Percentiles rank a stretch among this genome's conserved stretches.
Conservation (phyloP, 768 basidiomycete genomes). For the Termitomyces sp. region DNA sequence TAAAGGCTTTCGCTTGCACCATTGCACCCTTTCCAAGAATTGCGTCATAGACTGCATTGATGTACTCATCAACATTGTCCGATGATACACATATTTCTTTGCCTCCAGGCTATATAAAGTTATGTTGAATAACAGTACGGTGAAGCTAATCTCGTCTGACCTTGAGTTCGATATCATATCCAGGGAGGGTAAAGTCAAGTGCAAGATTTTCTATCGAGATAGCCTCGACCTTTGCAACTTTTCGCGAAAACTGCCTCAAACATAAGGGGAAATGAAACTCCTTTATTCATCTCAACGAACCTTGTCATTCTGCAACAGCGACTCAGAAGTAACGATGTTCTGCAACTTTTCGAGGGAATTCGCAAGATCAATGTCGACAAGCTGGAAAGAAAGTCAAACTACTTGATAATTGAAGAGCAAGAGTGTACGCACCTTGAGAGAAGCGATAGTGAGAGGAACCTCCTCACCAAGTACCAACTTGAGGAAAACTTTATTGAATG, state of each 20-base stretch:
- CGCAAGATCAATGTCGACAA: slow-evolving; percentile 81
- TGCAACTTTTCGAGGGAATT: slow-evolving; percentile 81
- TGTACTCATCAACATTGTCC: slow-evolving; percentile 86
- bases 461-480: slow-evolving; percentile 85
- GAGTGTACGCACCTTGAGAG: slow-evolving; percentile 55
- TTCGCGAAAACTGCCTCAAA: slow-evolving; percentile 40
- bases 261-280: not conserved
- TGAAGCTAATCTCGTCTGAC: slow-evolving; percentile 34
- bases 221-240: slow-evolving; percentile 52
- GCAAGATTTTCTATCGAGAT: slow-evolving; percentile 81
- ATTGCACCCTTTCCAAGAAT: slow-evolving; percentile 78
- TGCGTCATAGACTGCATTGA: slow-evolving; percentile 79
- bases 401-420: not conserved
- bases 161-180: slow-evolving; percentile 88
- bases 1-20: slow-evolving; percentile 84
- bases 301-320: slow-evolving; percentile 44
- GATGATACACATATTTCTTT: slow-evolving; percentile 75
- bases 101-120: slow-evolving; percentile 59
- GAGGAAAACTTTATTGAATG: slow-evolving; percentile 93
- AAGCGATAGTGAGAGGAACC: slow-evolving; percentile 77
- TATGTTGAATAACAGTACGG: not conserved
- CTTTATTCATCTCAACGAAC: slow-evolving; percentile 22
- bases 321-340: slow-evolving; percentile 47
- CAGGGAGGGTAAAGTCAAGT: slow-evolving; percentile 95
- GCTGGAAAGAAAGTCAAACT: slow-evolving; percentile 32